Conservation (phyloP, 2,329 filamentous ascomycete species). For the Rutstroemia sydowiana region DNA sequence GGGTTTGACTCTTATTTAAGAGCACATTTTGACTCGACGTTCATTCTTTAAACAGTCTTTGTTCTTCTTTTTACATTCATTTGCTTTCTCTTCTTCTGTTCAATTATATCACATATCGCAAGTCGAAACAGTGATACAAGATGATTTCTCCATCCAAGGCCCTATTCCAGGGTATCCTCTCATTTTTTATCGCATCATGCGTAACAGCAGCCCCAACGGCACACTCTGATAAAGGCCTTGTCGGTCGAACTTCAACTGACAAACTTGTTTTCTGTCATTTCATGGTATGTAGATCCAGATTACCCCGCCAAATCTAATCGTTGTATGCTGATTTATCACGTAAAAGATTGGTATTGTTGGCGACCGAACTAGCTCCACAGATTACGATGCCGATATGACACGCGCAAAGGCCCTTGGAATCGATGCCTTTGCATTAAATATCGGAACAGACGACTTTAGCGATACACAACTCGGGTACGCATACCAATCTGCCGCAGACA, state of each 20-base stretch:
- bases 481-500: conserved; percentile 23
- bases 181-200: neutral
- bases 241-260: conserved; percentile 4
- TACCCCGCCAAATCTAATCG: neutral
- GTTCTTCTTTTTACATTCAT: too few species aligned
- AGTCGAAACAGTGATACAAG: neutral
- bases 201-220: neutral
- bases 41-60: too few species aligned
- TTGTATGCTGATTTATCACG: neutral
- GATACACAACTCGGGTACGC: conserved; percentile 26
- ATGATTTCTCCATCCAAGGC: neutral
- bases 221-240: neutral
- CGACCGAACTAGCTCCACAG: conserved; percentile 14
- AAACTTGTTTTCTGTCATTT: conserved; percentile 19
- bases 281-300: conserved; percentile 10
- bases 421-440: conserved; percentile 32
- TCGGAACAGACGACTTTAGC: conserved; percentile 27
- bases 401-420: conserved; percentile 28
- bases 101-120: neutral
- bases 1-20: too few species aligned
- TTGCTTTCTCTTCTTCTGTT: too few species aligned
- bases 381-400: conserved; percentile 18
- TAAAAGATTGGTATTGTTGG: conserved; percentile 19
- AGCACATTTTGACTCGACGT: too few species aligned
- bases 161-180: neutral